Evolutionary conservation across 306 rosid species (phyloP), one percentile per base, ranked within the genome.

Genomic region (Cicer yamashitae): DNA sequence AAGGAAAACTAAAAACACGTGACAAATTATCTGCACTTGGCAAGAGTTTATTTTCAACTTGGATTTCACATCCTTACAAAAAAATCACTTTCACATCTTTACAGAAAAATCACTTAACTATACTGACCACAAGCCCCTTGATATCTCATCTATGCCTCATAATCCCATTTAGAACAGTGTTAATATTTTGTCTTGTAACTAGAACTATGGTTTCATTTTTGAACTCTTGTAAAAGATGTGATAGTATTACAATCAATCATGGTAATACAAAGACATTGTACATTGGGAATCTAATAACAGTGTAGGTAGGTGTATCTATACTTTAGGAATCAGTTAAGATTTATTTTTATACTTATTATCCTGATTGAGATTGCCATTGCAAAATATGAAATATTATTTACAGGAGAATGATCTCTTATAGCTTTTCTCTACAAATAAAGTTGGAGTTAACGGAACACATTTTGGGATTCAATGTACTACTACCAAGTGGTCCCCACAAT

Each of bases 1-100:
- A 69, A 88, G 85, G 85, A 87, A 86, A 74, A 73, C 68, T 22
- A 18, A 46, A 15, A 69, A 48, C 57, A 44, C 62, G 2, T 89
- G 88, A 77, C 67, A 14, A 78, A 80, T 71, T 5, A n/a, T 71
- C 10, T 37, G 20, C 7, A 37, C 45, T 60, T 7, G 6, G 67
- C 43, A 60, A 60, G 45, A 12, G 11, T 60, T 60, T 60, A 30
- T 12, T 22, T 58, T 58, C 9, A 10, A 7, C 63, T 20, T 59
- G 65, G 65, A 59, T 59, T 30, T 59, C 4, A 30, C 43, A 39
- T 77, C 11, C 22, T 51, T 43, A 25, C 47, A 67, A 73, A 30
- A n/a, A n/a, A n/a, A n/a, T n/a, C n/a, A n/a, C n/a, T 59, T 30
- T 59, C 4, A 30, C 43, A 39, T 77, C 11, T 39, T 51, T 43